Conservation (phyloP, 306 rosid species). For the Rosa multiflora region DNA sequence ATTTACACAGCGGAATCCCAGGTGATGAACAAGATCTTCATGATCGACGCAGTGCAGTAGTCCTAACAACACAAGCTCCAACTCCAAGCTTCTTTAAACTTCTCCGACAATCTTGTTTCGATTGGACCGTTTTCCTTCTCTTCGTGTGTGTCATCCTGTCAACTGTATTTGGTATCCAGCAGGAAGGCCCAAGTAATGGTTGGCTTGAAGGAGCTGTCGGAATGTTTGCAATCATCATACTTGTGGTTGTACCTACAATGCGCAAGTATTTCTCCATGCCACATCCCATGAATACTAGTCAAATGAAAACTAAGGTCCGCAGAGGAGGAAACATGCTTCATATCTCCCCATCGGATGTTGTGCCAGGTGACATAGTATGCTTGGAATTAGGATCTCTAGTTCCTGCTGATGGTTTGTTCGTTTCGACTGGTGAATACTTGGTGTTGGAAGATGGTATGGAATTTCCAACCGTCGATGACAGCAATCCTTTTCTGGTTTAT, state of each 20-base stretch:
- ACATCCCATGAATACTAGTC: neutral
- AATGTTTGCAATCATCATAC: neutral
- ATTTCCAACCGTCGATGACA: neutral
- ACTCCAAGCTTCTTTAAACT: neutral
- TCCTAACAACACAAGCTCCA: neutral
- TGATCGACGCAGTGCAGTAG: neutral
- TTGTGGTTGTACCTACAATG: conserved; percentile 3
- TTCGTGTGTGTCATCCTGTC: neutral
- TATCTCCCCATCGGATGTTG: neutral
- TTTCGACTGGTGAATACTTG: neutral
- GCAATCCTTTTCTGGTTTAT: conserved; percentile 17
- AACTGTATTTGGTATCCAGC: conserved; percentile 22
- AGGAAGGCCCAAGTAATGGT: conserved; percentile 19
- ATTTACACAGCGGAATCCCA: conserved; percentile 7
- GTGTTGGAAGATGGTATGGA: conserved; percentile 10
- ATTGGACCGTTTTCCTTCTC: conserved; percentile 17
- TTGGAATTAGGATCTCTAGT: neutral
- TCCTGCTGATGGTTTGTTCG: conserved; percentile 26
- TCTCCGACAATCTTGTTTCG: conserved; percentile 5
- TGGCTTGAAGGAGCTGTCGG: conserved; percentile 20
- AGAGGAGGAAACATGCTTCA: neutral
- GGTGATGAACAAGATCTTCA: neutral
- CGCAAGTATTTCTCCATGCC: neutral
- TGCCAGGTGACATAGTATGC: conserved; percentile 14
- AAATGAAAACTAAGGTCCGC: neutral